phyloP scores from a whole-genome alignment of 345 rosid genomes.

The Corchorus olitorius region DNA sequence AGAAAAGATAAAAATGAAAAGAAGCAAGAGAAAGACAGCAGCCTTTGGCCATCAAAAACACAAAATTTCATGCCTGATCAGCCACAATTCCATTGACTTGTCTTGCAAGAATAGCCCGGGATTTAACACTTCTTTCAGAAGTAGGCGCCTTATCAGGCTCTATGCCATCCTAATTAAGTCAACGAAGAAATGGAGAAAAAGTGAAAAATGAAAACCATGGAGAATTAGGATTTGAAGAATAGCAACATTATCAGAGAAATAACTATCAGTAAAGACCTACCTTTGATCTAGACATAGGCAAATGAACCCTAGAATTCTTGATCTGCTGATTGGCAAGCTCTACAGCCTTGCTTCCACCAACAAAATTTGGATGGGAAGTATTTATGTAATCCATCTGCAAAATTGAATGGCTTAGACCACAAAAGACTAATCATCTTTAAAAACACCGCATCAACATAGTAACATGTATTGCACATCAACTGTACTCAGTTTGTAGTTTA shows the following conservation, averaged over 20 bases:
- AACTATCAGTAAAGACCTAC: conserved; percentile 33
- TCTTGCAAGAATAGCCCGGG: conserved; percentile 82
- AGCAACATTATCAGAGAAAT: conserved; percentile 16
- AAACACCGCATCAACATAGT: not conserved
- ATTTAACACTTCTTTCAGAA: conserved; percentile 66
- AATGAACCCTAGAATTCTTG: conserved; percentile 61
- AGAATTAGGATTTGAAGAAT: not conserved
- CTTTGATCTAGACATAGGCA: conserved; percentile 65
- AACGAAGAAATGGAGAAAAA: conserved; percentile 17
- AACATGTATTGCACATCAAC: not conserved
- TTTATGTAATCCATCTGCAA: conserved; percentile 94
- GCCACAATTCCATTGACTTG: conserved; percentile 81
- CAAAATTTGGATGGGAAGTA: conserved; percentile 90
- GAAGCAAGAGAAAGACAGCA: conserved; percentile 1
- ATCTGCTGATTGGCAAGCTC: conserved; percentile 74
- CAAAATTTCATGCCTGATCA: conserved; percentile 68
- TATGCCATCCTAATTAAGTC: conserved; percentile 54
- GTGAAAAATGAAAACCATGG: conserved; percentile 14
- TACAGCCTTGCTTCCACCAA: conserved; percentile 93
- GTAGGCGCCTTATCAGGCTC: conserved; percentile 77
- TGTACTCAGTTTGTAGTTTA: not conserved
- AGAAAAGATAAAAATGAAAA: not conserved
- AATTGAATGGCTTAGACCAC: conserved; percentile 17
- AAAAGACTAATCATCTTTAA: not conserved
- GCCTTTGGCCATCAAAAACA: not conserved